A percentile compares a stretch with the other conserved stretches of the same genome.
Conservation (phyloP, 352 stramenopile genomes). For the Pythium aristosporum region DNA sequence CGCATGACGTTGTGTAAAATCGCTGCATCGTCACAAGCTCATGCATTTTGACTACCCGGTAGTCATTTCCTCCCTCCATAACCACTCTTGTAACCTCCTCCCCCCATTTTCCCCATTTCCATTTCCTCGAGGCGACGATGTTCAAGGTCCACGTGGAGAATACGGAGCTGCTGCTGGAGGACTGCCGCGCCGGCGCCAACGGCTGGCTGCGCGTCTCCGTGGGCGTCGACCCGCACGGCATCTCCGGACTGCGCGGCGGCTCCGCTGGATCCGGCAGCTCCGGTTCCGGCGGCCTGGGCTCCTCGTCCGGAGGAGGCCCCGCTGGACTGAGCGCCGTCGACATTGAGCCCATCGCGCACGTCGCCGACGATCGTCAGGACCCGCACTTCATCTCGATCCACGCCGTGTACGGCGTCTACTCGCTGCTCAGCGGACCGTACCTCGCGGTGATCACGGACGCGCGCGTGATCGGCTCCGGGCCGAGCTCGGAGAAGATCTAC, state of each 20-base stretch:
- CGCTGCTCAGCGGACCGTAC: conserved; percentile 54
- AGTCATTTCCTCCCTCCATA: conserved; percentile 1
- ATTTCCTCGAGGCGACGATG: conserved; percentile 33
- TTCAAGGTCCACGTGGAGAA: conserved; percentile 80
- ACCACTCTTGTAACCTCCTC: not conserved
- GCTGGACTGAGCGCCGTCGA: conserved; percentile 31
- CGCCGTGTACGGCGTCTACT: conserved; percentile 67
- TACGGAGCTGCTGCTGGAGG: conserved; percentile 71
- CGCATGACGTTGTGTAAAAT: no score
- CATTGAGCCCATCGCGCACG: conserved; percentile 46
- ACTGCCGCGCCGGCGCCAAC: conserved; percentile 69
- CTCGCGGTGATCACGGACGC: conserved; percentile 57
- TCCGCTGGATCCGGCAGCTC: not conserved
- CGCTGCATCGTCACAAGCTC: no score
- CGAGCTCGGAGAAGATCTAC: conserved; percentile 61
- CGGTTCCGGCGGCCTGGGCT: not conserved
- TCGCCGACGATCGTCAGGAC: conserved; percentile 39
- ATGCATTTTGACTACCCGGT: not conserved
- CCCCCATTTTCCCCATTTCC: not conserved
- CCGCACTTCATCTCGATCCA: conserved; percentile 38
- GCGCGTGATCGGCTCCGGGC: conserved; percentile 58
- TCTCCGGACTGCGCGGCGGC: not conserved
- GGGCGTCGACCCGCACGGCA: conserved; percentile 7
- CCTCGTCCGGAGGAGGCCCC: not conserved
- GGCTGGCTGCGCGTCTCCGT: conserved; percentile 44